Evolutionary conservation across 306 rosid genomes (phyloP).

Genomic region (Ormosia emarginata): DNA sequence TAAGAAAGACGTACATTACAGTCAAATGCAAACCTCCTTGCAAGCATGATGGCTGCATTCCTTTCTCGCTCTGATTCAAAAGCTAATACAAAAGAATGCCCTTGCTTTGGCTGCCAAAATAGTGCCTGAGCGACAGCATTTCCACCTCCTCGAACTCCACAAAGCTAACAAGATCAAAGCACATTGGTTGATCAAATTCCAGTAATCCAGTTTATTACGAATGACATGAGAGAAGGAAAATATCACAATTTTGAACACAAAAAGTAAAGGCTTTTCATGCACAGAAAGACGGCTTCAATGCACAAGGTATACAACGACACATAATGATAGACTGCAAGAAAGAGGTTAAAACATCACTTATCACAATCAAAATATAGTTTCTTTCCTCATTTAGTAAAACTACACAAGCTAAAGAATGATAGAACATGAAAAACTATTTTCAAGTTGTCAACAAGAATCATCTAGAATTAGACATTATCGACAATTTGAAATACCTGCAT

Average conservation of each 20-base stretch:
- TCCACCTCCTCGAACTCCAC: slow-evolving; percentile 97
- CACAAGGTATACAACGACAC: background rate
- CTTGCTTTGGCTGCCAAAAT: slow-evolving; percentile 93
- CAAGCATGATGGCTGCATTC: slow-evolving; percentile 93
- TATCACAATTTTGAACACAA: background rate
- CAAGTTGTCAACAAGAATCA: background rate
- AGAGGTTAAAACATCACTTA: background rate
- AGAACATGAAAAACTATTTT: background rate
- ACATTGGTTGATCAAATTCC: background rate
- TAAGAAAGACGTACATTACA: slow-evolving; percentile 71
- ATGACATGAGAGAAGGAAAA: background rate
- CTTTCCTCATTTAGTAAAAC: background rate
- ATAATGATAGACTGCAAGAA: background rate
- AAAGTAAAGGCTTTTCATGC: background rate
- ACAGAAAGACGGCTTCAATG: background rate
- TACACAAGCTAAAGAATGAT: background rate
- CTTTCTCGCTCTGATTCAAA: slow-evolving; percentile 95
- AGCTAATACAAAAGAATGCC: slow-evolving; percentile 74
- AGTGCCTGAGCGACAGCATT: slow-evolving; percentile 90
- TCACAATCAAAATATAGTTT: background rate
- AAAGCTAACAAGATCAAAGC: slow-evolving; percentile 50
- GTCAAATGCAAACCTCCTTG: slow-evolving; percentile 95
- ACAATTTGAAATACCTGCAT: slow-evolving; percentile 72
- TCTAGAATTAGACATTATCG: background rate
- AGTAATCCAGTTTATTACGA: background rate